Base-by-base conservation (phyloP, 495 filamentous ascomycete genomes). In the Opeltia flavorubescens region DNA sequence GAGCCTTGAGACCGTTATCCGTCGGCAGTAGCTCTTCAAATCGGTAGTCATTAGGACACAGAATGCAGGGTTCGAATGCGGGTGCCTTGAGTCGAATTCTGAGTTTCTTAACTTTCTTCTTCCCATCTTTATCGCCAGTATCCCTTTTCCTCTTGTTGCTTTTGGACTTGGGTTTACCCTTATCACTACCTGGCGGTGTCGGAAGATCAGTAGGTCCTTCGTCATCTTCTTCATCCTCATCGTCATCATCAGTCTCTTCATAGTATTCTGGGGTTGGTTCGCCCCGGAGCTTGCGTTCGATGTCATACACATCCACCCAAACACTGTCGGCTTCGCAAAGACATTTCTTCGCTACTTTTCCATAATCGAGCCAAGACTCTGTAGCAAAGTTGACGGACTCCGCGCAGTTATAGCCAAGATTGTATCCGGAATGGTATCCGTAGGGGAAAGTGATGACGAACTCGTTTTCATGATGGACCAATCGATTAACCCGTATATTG, bases 361-460 rank as follows among this genome's bases (percentile, higher is more conserved):
- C 91, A 69, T 88, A 94, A 20, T 91, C 76, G 28, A 99, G 63
- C 91, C 91, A 99, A 33, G 83, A 77, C 51, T 95, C 86, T 9
- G 89, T 79, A 15, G 89, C 91, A 62, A 99, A 99, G 62, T 99
- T 99, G 62, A 99, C 91, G 2, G 91, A 94, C 59, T 99, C 91
- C 27, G 91, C 91, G 62, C 91, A 99, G 61, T 99, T 99, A 63
- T 99, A 99, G 11, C 93, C 91, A 28, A 99, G 66, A 53, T 99
- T 99, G 62, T 89, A 99, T 8, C 91, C 91, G 7, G 91, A 99
- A 57, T 99, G 91, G 62, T 99, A 99, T 21, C 91, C 91, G 51
- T 95, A 96, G 0, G 91, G 91, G 58, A 91, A 99, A 0, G 91
- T 99, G 49, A 99, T 94, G 47, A 99, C 87, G 54, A 99, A 99